A percentile compares a stretch with the other conserved stretches of the same genome.
These are phyloP conservation scores for Nasturtium officinale DNA, from an alignment of 345 rosid genomes.

Conservation along the genomic window DNA sequence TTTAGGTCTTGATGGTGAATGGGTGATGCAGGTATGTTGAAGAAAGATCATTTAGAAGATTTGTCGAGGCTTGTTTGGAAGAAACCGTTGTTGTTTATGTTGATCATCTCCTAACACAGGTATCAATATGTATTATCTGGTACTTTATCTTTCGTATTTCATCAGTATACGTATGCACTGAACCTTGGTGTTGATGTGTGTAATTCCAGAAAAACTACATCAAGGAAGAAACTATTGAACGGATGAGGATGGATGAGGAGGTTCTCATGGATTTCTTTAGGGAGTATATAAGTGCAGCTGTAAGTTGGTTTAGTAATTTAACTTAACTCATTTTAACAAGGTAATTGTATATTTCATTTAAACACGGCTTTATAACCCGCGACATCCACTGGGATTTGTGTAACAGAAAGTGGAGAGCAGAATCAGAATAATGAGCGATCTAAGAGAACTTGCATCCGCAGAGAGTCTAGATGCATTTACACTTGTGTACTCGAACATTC, in stretches of 20 bases:
- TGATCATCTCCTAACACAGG: constrained; percentile 93
- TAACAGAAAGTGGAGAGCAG: constrained; percentile 91
- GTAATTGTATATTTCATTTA: neutral
- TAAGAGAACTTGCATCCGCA: constrained; percentile 98
- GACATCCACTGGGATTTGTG: constrained; percentile 29
- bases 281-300: constrained; percentile 86
- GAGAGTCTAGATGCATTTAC: constrained; percentile 96
- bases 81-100: constrained; percentile 85
- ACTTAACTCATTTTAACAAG: neutral
- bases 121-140: constrained; percentile 28
- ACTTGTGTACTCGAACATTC: constrained; percentile 88
- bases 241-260: constrained; percentile 97
- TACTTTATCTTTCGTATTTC: constrained; percentile 18
- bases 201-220: constrained; percentile 75
- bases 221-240: constrained; percentile 94
- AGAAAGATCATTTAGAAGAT: constrained; percentile 93
- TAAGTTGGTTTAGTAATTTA: constrained; percentile 50
- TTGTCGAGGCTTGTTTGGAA: constrained; percentile 95
- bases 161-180: neutral
- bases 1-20: constrained; percentile 32
- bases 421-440: constrained; percentile 83
- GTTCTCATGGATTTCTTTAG: constrained; percentile 93
- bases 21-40: constrained; percentile 74
- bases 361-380: neutral
- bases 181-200: constrained; percentile 26